phyloP scores from a whole-genome alignment of 1,284 basidiomycete genomes.

The Cutaneotrichosporon mucoides region DNA sequence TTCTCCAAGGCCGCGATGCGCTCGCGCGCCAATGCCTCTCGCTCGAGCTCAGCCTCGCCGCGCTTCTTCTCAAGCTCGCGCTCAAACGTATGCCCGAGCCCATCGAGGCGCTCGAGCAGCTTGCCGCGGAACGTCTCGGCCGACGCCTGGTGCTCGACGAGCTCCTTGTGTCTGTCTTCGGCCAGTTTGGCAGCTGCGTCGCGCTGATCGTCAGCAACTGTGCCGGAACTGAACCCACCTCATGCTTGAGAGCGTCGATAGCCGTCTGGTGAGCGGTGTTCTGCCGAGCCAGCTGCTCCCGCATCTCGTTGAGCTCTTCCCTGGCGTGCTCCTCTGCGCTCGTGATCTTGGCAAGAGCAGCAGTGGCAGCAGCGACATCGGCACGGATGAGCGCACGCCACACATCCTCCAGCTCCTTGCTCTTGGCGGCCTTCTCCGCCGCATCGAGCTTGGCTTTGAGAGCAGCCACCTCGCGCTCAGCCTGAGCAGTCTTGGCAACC shows the following conservation, averaged over 20 bases:
- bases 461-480: constrained; percentile 5
- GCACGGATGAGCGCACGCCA: constrained; percentile 5
- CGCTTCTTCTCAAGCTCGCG: neutral
- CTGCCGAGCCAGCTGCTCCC: constrained; percentile 9
- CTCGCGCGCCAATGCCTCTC: neutral
- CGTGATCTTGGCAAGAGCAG: constrained; percentile 3
- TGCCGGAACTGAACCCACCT: neutral
- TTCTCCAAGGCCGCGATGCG: constrained; percentile 7
- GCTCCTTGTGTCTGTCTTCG: constrained; percentile 9
- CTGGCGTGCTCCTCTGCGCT: constrained; percentile 10
- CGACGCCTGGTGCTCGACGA: constrained; percentile 7
- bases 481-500: neutral
- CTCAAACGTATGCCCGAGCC: neutral
- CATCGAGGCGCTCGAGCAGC: constrained; percentile 11
- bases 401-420: constrained; percentile 11
- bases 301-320: constrained; percentile 9
- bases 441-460: neutral
- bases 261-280: neutral
- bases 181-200: constrained; percentile 6
- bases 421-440: constrained; percentile 1
- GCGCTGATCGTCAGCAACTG: constrained; percentile 5
- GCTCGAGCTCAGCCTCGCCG: constrained; percentile 1
- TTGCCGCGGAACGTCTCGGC: neutral
- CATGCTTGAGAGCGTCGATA: constrained; percentile 1
- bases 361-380: constrained; percentile 8